Evolutionary conservation across 202 grass and related monocot genomes (phyloP).

Genomic region (Setaria viridis): DNA sequence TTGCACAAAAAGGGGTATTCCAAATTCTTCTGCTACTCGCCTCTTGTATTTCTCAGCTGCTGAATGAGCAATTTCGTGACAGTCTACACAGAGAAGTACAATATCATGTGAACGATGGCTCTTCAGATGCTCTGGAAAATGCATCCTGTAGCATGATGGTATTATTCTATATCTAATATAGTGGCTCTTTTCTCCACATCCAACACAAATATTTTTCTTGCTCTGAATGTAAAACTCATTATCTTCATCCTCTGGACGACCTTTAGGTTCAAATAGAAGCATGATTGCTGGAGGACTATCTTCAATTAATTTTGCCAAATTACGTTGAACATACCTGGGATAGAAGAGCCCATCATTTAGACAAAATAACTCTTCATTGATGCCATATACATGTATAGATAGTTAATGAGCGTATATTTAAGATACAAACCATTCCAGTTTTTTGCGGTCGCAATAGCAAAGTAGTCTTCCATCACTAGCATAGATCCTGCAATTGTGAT

Average conservation of each 20-base stretch:
- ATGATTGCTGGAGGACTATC: conserved; percentile 90
- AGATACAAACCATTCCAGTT: conserved; percentile 82
- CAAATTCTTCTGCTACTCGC: conserved; percentile 76
- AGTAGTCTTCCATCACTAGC: conserved; percentile 95
- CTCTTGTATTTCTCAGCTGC: conserved; percentile 93
- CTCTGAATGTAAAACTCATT: conserved; percentile 98
- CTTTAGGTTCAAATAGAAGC: conserved; percentile 98
- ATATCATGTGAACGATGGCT: conserved; percentile 97
- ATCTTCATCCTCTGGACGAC: conserved; percentile 93
- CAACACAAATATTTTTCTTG: conserved; percentile 98
- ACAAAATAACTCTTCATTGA: neutral
- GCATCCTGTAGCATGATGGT: conserved; percentile 97
- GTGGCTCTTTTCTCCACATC: conserved; percentile 92
- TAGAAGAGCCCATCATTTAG: conserved; percentile 43
- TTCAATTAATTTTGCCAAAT: conserved; percentile 87
- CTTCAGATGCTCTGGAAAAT: conserved; percentile 98
- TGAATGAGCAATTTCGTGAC: conserved; percentile 88
- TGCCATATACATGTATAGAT: conserved; percentile 42
- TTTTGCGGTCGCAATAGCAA: conserved; percentile 94
- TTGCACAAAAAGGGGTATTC: conserved; percentile 92
- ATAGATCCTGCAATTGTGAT: conserved; percentile 98
- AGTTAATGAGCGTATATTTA: conserved; percentile 26
- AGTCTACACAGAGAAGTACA: conserved; percentile 95
- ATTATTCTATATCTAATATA: conserved; percentile 99
- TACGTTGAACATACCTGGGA: conserved; percentile 78